Evolutionary conservation across 106 monocot species (phyloP), one percentile per base, ranked within the genome.

Genomic region (Dioscorea alata): DNA sequence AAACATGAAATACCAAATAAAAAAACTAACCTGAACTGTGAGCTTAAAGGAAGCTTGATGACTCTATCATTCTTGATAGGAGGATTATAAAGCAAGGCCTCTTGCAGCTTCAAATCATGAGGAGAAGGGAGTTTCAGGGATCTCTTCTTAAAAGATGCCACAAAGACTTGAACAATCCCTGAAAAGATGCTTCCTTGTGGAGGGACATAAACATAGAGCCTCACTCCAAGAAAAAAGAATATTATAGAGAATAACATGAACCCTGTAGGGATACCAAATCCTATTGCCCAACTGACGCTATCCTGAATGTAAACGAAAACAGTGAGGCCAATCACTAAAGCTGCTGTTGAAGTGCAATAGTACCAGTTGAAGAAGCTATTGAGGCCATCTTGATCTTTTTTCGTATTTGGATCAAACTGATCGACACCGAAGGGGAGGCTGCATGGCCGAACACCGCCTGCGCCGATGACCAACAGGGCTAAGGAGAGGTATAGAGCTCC

Each of bases 11-110:
- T 28, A 3, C n/a, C n/a, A n/a, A n/a, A n/a, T n/a, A 56, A 18
- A 9, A 56, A 18, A 16, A 23, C 12, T 49, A 49, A 84, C 85
- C 74, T 81, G 71, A 81, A 85, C 68, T 82, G 81, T 0, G 59
- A 66, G 9, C 73, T 69, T 8, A 78, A 70, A 4, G 75, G 78
- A 14, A 85, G 71, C 57, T 57, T 85, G 32, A 23, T 66, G 14
- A 61, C n/a, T 0, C 73, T 48, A 31, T 57, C 67, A 50, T 32
- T 69, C 50, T 18, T 15, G 13, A n/a, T 23, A 7, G 51, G 35
- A 20, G 59, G 71, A 23, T 63, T 33, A 25, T 80, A 79, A 16
- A 84, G 65, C 69, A 48, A 2, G 19, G 74, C 75, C 70, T 84
- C 78, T 8, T 60, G 23, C 60, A 17, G 0, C 22, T 16, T 42